phyloP scores from a whole-genome alignment of 2,329 filamentous ascomycete species.

The Phialophora tarda region DNA sequence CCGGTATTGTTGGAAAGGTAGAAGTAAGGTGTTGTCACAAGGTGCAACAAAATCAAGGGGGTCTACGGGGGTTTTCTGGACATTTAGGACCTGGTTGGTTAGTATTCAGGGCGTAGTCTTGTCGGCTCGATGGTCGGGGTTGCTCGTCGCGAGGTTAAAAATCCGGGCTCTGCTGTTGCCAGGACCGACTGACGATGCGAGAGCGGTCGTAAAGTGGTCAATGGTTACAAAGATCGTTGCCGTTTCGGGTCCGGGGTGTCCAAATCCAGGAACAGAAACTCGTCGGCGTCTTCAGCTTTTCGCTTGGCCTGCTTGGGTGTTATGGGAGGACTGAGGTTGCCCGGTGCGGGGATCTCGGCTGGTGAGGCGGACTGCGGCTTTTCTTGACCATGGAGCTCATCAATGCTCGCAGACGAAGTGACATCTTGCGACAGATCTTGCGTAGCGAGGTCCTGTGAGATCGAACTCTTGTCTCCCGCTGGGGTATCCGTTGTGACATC shows the following conservation, averaged over 20 bases:
- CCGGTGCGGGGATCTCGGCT: conserved; percentile 2
- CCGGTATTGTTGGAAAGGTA: conserved; percentile 3
- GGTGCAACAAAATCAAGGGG: not conserved
- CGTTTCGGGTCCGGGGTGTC: conserved; percentile 39
- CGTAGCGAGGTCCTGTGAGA: not conserved
- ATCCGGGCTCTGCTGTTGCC: not conserved
- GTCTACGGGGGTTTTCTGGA: not conserved
- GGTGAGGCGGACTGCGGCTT: conserved; percentile 6
- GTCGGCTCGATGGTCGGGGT: not conserved
- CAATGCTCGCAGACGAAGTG: conserved; percentile 1
- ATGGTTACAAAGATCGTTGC: conserved; percentile 31
- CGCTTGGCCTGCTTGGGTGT: conserved; percentile 37
- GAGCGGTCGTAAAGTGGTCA: not conserved
- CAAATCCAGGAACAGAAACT: conserved; percentile 34
- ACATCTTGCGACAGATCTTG: not conserved
- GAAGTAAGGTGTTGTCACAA: conserved; percentile 2
- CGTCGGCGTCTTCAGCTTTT: conserved; percentile 38
- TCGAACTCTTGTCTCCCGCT: conserved; percentile 3
- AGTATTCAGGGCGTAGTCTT: not conserved
- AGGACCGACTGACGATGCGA: not conserved
- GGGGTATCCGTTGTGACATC: conserved; percentile 1
- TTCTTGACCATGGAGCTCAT: conserved; percentile 2
- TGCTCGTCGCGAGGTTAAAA: not conserved
- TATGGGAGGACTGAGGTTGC: conserved; percentile 24
- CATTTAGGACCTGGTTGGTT: not conserved